Base-by-base conservation (phyloP, 2,329 filamentous ascomycete species). In the Fusarium hostae region DNA sequence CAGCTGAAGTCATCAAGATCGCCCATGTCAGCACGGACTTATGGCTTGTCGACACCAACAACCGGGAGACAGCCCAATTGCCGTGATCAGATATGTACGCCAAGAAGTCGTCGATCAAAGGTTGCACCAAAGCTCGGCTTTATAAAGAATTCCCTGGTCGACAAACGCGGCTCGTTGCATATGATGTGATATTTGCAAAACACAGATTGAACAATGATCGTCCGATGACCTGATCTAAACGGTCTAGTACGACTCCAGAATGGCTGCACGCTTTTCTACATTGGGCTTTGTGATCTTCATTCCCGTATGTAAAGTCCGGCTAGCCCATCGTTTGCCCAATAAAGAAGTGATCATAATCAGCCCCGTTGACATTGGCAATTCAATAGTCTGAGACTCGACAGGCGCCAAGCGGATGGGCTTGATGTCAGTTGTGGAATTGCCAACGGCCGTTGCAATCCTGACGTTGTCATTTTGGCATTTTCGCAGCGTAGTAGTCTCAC, bases 381-480 rank as follows among this genome's bases (percentile, higher is more conserved):
- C 44, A 24, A 58, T 68, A 43, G 54, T 52, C 40, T 41, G 40
- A n/a, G 34, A 32, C 34, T 16, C 11, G 26, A 61, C 40, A 34
- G 15, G 47, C n/a, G 64, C 63, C 58, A 68, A 68, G 64, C 15
- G 18, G 18, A 28, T 2, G 15, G 34, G 20, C 39, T 28, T 63
- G 12, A 51, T 68, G 39, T 57, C 57, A 68, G 18, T n/a, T 34
- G 48, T 55, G 64, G 43, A 68, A 63, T 63, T 39, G 40, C n/a
- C 10, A 16, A 37, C 18, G 2, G 22, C 34, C 11, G 32, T 34
- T 48, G 51, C 30, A 58, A 64, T 58, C 28, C 45, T 64, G 45
- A 50, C 51, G 59, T 41, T 52, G 34, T 28, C 13, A 52, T 52
- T 39, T 28, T 40, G 32, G 26, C 48, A 40, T 24, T 40, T 48